phyloP scores from a whole-genome alignment of 2,329 filamentous ascomycete genomes.

The Cadophora sp. region DNA sequence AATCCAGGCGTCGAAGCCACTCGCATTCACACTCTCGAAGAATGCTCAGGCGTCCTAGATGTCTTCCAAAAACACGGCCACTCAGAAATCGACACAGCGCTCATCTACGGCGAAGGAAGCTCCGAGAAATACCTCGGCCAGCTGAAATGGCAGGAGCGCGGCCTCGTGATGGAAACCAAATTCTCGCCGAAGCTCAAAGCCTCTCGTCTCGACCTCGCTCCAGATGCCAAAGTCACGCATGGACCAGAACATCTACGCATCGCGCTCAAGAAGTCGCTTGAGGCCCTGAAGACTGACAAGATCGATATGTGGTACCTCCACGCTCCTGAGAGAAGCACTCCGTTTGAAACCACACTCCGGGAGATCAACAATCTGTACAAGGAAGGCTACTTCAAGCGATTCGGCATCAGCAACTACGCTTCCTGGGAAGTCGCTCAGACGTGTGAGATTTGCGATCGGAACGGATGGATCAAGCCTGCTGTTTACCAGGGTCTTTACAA shows the following conservation, averaged over 20 bases:
- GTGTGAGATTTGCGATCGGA: conserved; percentile 42
- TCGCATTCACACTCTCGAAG: conserved; percentile 20
- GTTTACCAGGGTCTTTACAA: conserved; percentile 47
- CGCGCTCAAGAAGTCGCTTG: conserved; percentile 56
- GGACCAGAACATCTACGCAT: conserved; percentile 56
- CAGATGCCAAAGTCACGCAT: conserved; percentile 46
- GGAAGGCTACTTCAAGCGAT: conserved; percentile 46
- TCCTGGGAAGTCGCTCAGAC: conserved; percentile 41
- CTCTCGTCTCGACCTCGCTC: not conserved
- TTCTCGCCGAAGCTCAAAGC: conserved; percentile 29
- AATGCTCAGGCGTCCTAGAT: conserved; percentile 3
- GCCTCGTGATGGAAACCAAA: conserved; percentile 68
- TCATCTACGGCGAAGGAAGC: conserved; percentile 66
- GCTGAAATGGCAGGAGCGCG: conserved; percentile 67
- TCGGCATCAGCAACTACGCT: conserved; percentile 70
- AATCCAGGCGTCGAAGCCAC: conserved; percentile 16
- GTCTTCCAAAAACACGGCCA: conserved; percentile 19
- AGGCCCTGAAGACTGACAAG: conserved; percentile 58
- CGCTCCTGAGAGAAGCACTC: conserved; percentile 38
- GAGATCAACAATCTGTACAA: conserved; percentile 44
- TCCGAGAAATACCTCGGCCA: conserved; percentile 67
- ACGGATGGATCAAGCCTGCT: conserved; percentile 44
- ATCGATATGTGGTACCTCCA: conserved; percentile 40
- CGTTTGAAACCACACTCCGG: conserved; percentile 41
- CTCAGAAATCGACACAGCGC: conserved; percentile 55